Percentiles rank a stretch among this genome's conserved stretches.
phyloP scores from a whole-genome alignment of 129 eudicot genomes.

The Flaveria ramosissima region DNA sequence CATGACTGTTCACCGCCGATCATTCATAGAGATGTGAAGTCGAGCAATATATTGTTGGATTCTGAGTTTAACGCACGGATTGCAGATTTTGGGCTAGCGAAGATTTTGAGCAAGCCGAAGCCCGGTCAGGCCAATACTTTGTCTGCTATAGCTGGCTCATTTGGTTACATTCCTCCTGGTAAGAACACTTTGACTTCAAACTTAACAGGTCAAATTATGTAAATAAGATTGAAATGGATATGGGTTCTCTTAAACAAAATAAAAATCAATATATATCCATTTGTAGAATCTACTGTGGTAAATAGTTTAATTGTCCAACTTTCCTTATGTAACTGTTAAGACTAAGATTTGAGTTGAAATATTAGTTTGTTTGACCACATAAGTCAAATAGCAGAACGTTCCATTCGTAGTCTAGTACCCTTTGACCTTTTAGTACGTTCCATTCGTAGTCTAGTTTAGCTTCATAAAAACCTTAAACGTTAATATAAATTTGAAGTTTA shows the following conservation, averaged over 20 bases:
- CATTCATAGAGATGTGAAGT: constrained; percentile 77
- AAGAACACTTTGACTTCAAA: constrained; percentile 30
- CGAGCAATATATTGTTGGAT: constrained; percentile 75
- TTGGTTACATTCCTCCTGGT: constrained; percentile 94
- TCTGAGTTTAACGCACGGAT: constrained; percentile 62
- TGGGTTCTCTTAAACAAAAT: constrained; percentile 5
- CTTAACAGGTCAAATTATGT: neutral
- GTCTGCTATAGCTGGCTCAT: constrained; percentile 80
- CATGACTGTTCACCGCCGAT: constrained; percentile 74
- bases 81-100: constrained; percentile 83
- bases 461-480: neutral
- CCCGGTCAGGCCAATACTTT: constrained; percentile 55
- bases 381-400: neutral
- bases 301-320: neutral
- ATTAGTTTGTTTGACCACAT: neutral
- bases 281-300: neutral
- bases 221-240: neutral
- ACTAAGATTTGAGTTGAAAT: neutral
- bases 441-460: neutral
- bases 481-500: neutral
- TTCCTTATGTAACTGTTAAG: neutral
- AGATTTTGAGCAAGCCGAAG: constrained; percentile 56
- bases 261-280: neutral
- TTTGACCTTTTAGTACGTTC: neutral
- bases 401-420: neutral